Evolutionary conservation across 768 basidiomycete species (phyloP).

Genomic region (Leccinum disarticulatum): DNA sequence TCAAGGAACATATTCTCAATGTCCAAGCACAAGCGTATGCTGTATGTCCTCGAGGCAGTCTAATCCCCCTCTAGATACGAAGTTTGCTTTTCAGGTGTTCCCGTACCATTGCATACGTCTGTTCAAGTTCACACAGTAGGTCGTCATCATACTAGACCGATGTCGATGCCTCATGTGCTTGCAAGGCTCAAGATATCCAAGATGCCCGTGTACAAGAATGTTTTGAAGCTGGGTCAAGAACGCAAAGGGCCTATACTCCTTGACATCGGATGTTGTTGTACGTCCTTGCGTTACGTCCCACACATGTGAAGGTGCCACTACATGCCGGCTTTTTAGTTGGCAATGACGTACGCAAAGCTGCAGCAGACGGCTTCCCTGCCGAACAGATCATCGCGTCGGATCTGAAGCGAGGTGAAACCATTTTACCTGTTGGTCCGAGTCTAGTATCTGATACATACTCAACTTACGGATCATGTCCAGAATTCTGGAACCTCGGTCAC

Average conservation of each 20-base stretch:
- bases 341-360: conserved; percentile 39
- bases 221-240: conserved; percentile 38
- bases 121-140: conserved; percentile 21
- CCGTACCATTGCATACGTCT: conserved; percentile 26
- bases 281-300: conserved; percentile 5
- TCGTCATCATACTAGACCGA: not conserved
- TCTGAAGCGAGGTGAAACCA: conserved; percentile 33
- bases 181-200: conserved; percentile 22
- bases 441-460: not conserved
- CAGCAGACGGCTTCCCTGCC: conserved; percentile 43
- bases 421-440: not conserved
- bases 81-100: conserved; percentile 14
- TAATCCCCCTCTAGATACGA: not conserved
- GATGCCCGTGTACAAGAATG: conserved; percentile 21
- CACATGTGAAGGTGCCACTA: not conserved
- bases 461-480: conserved; percentile 29
- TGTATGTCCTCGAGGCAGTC: conserved; percentile 17
- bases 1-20: conserved; percentile 34
- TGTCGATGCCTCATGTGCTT: not conserved
- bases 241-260: conserved; percentile 39
- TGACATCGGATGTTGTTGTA: conserved; percentile 48
- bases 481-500: conserved; percentile 63
- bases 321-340: conserved; percentile 33
- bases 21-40: conserved; percentile 35
- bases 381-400: conserved; percentile 41